phyloP scores from a whole-genome alignment of 202 grass and related monocot genomes.

The Cymbopogon flexuosus region DNA sequence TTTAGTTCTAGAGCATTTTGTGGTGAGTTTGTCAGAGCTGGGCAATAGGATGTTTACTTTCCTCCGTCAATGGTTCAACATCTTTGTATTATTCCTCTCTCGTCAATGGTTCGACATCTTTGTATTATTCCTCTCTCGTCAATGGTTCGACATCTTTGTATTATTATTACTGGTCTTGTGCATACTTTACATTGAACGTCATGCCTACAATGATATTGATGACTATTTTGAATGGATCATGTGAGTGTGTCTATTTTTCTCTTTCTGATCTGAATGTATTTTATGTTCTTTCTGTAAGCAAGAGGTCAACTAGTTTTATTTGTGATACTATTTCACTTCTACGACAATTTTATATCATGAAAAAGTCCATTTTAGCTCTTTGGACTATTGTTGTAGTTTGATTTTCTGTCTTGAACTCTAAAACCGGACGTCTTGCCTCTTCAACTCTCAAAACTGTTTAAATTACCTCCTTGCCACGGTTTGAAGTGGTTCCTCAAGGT shows the following conservation, averaged over 20 bases:
- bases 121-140: constrained; percentile 29
- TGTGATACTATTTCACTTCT: background rate
- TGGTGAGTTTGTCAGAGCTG: constrained; percentile 26
- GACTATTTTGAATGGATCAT: constrained; percentile 11
- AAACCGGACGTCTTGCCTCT: background rate
- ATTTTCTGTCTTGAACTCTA: background rate
- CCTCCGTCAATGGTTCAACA: background rate
- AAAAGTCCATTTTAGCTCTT: background rate
- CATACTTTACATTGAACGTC: constrained; percentile 16
- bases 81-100: too few species aligned
- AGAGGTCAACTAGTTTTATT: background rate
- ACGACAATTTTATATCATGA: background rate
- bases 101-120: too few species aligned
- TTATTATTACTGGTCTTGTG: constrained; percentile 40
- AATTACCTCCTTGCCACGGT: background rate
- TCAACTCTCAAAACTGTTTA: background rate
- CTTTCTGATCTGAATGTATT: background rate
- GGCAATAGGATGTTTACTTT: constrained; percentile 23
- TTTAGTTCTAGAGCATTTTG: constrained; percentile 37
- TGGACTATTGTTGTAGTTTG: background rate
- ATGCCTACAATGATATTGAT: constrained; percentile 3
- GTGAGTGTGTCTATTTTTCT: background rate
- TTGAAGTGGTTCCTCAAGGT: background rate
- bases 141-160: too few species aligned
- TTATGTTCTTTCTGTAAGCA: background rate